Conservation (phyloP, 257 asterid species). For the Gynochthodes officinalis region DNA sequence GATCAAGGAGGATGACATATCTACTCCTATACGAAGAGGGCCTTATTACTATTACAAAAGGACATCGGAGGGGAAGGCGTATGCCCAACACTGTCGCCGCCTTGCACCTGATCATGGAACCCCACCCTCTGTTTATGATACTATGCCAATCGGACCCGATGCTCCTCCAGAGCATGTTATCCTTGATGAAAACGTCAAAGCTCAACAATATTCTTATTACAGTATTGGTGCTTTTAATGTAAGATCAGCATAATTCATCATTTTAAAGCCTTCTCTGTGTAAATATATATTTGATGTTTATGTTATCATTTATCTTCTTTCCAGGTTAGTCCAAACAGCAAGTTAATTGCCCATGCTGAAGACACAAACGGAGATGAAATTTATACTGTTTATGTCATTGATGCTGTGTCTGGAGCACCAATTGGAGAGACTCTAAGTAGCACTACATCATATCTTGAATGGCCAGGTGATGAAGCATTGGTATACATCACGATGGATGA, state of each 20-base stretch:
- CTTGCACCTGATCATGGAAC: conserved; percentile 42
- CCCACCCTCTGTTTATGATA: conserved; percentile 64
- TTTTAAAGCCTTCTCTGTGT: background rate
- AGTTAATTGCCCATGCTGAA: conserved; percentile 86
- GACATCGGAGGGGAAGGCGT: conserved; percentile 88
- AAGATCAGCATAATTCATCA: conserved; percentile 21
- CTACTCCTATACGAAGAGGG: conserved; percentile 69
- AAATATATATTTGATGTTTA: background rate
- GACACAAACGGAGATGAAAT: conserved; percentile 93
- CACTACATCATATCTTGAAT: conserved; percentile 58
- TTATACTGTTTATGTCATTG: conserved; percentile 69
- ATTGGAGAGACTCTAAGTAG: conserved; percentile 72
- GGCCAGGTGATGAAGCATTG: conserved; percentile 86
- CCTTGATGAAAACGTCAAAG: conserved; percentile 85
- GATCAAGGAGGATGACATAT: conserved; percentile 84
- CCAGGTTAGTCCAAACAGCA: conserved; percentile 83
- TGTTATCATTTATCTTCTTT: conserved; percentile 14
- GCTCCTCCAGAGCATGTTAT: conserved; percentile 82
- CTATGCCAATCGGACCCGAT: conserved; percentile 77
- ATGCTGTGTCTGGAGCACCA: conserved; percentile 67
- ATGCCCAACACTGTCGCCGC: conserved; percentile 72
- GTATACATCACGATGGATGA: conserved; percentile 87
- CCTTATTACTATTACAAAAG: conserved; percentile 74
- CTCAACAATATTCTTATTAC: conserved; percentile 62
- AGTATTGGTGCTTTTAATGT: conserved; percentile 67